Conservation (phyloP, 2,329 filamentous ascomycete genomes). For the Sporothrix brunneoviolacea region DNA sequence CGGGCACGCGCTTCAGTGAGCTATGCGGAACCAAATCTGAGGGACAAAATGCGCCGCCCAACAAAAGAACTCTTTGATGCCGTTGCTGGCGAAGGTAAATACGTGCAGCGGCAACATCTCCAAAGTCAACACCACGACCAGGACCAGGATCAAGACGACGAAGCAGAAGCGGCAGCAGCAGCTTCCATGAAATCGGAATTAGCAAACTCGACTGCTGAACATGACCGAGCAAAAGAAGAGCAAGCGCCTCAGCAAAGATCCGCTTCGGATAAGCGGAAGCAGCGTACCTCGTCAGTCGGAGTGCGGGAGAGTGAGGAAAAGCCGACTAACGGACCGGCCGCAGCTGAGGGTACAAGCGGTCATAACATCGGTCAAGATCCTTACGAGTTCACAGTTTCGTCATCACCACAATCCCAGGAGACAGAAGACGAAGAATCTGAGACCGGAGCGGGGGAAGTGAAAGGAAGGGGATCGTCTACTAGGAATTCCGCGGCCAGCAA, state of each 20-base stretch:
- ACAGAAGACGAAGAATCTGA: conserved; percentile 6
- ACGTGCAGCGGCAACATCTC: conserved; percentile 26
- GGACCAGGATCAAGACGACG: conserved; percentile 6
- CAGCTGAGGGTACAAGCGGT: not conserved
- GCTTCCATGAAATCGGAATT: not conserved
- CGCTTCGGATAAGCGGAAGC: conserved; percentile 34
- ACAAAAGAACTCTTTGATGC: conserved; percentile 71
- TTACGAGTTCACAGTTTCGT: conserved; percentile 48
- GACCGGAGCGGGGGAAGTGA: not conserved
- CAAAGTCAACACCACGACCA: not conserved
- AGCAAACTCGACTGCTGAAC: not conserved
- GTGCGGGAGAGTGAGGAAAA: not conserved
- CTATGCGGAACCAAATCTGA: conserved; percentile 75
- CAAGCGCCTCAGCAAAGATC: conserved; percentile 4
- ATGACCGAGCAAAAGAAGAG: not conserved
- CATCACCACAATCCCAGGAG: conserved; percentile 27
- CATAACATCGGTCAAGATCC: conserved; percentile 32
- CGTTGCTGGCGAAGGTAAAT: conserved; percentile 58
- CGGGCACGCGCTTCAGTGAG: conserved; percentile 63
- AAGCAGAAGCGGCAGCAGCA: not conserved
- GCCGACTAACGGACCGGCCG: not conserved
- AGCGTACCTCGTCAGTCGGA: conserved; percentile 33
- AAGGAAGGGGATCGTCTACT: too few relatives aligned
- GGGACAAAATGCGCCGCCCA: conserved; percentile 77
- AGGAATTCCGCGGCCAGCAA: not conserved